Evolutionary conservation across 305 asterid species (phyloP).

Genomic region (Fraxinus latifolia): DNA sequence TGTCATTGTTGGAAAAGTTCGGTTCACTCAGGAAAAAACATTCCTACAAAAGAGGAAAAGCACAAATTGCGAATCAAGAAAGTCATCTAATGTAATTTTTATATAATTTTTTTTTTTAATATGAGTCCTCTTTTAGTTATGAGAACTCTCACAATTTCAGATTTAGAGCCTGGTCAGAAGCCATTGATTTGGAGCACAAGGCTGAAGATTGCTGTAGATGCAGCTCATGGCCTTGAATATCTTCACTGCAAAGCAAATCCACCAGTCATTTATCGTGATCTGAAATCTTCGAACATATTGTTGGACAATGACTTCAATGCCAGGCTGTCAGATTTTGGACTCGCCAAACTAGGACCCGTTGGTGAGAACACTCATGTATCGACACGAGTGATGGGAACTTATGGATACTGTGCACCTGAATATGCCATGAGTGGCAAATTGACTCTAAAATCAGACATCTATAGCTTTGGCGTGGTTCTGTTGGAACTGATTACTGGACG

Average conservation of each 20-base stretch:
- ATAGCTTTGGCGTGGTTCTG: constrained; percentile 60
- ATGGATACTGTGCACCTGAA: constrained; percentile 64
- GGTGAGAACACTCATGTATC: constrained; percentile 70
- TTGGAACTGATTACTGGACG: constrained; percentile 63
- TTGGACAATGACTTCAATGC: constrained; percentile 77
- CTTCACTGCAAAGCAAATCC: constrained; percentile 87
- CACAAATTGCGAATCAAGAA: background rate
- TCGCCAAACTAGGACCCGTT: constrained; percentile 86
- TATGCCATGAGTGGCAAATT: constrained; percentile 65
- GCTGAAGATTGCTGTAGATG: constrained; percentile 76
- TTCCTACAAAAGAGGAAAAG: background rate
- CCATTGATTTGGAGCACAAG: constrained; percentile 85
- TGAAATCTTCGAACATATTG: constrained; percentile 84
- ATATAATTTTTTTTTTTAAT: background rate
- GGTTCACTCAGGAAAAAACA: background rate
- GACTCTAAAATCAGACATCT: constrained; percentile 57
- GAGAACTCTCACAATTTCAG: constrained; percentile 26
- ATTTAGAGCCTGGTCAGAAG: constrained; percentile 47
- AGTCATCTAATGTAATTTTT: background rate
- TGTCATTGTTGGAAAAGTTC: background rate
- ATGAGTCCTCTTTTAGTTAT: background rate
- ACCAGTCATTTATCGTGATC: constrained; percentile 83
- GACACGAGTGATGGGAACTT: constrained; percentile 63
- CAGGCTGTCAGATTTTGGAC: constrained; percentile 87
- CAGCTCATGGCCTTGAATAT: constrained; percentile 87